Percentiles rank a stretch among this genome's conserved stretches.
Conservation (phyloP, 2,329 filamentous ascomycete genomes). For the Pseudocercospora fijiensis region DNA sequence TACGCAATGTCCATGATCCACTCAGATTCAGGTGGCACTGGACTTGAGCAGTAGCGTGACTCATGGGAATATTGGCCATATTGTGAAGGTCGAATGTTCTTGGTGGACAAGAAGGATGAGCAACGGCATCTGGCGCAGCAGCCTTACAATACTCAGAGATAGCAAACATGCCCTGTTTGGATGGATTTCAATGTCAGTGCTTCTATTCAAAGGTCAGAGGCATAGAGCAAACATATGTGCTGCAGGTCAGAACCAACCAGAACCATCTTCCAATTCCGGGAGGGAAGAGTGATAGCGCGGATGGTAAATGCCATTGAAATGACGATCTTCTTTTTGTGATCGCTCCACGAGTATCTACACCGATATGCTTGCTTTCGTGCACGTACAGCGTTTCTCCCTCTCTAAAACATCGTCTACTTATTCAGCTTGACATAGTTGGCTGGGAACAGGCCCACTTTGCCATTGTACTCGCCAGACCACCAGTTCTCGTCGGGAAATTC, state of each 20-base stretch:
- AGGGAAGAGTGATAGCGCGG: background rate
- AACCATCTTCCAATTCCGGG: background rate
- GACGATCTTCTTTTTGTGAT: conserved; percentile 2
- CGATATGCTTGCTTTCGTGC: background rate
- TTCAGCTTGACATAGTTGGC: conserved; percentile 53
- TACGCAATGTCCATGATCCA: background rate
- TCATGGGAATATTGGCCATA: background rate
- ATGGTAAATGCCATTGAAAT: background rate
- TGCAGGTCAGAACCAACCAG: background rate
- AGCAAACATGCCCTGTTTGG: background rate
- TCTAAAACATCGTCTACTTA: conserved; percentile 36
- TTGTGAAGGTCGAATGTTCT: background rate
- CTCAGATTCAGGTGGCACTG: background rate
- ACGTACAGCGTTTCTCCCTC: background rate
- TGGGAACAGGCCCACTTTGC: conserved; percentile 76
- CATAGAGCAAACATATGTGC: background rate
- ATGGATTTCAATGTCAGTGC: background rate
- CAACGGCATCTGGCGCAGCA: background rate
- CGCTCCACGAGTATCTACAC: conserved; percentile 1
- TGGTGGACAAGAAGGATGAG: background rate
- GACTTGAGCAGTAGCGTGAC: background rate
- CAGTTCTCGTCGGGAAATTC: conserved; percentile 98
- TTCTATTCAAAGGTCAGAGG: background rate
- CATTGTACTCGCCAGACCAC: conserved; percentile 89
- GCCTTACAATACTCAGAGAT: background rate